Evolutionary conservation across 2,329 filamentous ascomycete species (phyloP).

Genomic region (Epicoccum nigrum): DNA sequence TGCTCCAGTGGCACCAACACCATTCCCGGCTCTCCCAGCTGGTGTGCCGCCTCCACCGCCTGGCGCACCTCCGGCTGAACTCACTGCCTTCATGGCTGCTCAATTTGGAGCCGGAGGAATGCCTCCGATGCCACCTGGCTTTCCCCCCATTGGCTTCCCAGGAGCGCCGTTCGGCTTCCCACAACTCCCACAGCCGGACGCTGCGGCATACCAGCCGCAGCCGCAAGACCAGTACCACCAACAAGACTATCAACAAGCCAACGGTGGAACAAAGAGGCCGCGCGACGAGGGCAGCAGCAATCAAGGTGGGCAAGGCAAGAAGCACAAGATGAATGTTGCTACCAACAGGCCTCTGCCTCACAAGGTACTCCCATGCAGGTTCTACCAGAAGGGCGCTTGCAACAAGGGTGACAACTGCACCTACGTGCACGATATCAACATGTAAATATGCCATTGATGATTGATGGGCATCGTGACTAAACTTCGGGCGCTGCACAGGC

Average conservation of each 20-base stretch:
- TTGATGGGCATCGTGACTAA: not conserved
- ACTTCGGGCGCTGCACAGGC: not conserved
- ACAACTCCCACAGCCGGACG: conserved; percentile 19
- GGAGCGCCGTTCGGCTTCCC: conserved; percentile 26
- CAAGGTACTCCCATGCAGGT: conserved; percentile 64
- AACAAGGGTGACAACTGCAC: conserved; percentile 76
- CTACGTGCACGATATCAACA: conserved; percentile 66
- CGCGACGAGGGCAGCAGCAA: conserved; percentile 40
- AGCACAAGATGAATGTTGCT: conserved; percentile 34
- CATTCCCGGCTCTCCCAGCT: conserved; percentile 22
- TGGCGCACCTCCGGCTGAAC: conserved; percentile 26
- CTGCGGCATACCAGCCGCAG: conserved; percentile 23
- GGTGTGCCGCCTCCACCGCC: conserved; percentile 22
- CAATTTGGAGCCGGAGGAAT: conserved; percentile 1
- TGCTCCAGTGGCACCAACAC: conserved; percentile 14
- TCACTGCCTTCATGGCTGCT: conserved; percentile 32
- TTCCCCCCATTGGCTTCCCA: conserved; percentile 20
- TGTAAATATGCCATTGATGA: conserved; percentile 1
- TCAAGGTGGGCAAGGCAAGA: conserved; percentile 60
- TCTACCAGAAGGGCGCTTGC: conserved; percentile 74
- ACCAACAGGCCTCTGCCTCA: too few species aligned
- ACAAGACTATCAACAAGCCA: conserved; percentile 37
- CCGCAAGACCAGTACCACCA: conserved; percentile 28
- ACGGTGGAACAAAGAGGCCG: conserved; percentile 45
- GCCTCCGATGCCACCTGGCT: conserved; percentile 32